Evolutionary conservation across 2,329 filamentous ascomycete species (phyloP).

Genomic region (Microascus cirrosus): DNA sequence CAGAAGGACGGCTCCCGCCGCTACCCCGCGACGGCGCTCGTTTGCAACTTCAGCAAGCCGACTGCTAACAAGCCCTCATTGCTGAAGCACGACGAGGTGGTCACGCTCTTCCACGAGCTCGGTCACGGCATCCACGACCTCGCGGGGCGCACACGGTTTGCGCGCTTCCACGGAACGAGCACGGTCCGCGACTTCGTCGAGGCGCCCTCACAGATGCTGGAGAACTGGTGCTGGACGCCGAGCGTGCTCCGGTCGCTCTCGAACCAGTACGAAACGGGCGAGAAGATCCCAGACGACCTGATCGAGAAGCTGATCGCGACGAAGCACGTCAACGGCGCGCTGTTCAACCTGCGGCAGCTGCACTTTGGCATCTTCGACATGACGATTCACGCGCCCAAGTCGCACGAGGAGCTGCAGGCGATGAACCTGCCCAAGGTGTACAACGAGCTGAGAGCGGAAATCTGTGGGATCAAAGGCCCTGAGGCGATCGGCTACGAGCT

Average conservation of each 20-base stretch:
- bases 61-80: conserved; percentile 65
- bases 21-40: conserved; percentile 68
- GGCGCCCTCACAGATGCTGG: conserved; percentile 62
- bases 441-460: conserved; percentile 62
- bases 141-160: conserved; percentile 49
- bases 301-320: conserved; percentile 64
- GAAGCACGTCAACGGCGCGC: conserved; percentile 70
- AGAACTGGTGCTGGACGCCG: conserved; percentile 67
- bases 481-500: conserved; percentile 49
- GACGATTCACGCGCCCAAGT: conserved; percentile 61
- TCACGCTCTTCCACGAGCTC: conserved; percentile 71
- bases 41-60: conserved; percentile 80
- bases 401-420: conserved; percentile 56
- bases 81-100: conserved; percentile 73
- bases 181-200: conserved; percentile 61
- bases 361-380: conserved; percentile 80
- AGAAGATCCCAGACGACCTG: conserved; percentile 63
- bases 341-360: conserved; percentile 68
- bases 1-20: conserved; percentile 56
- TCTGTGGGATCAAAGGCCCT: conserved; percentile 63
- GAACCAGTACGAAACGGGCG: conserved; percentile 59
- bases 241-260: conserved; percentile 55
- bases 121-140: conserved; percentile 63
- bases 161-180: conserved; percentile 57
- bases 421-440: conserved; percentile 57